Percentiles rank a stretch among this genome's conserved stretches.
Evolutionary conservation across 176 grass and related monocot species (phyloP).

Genomic region (Aegilops umbellulata): DNA sequence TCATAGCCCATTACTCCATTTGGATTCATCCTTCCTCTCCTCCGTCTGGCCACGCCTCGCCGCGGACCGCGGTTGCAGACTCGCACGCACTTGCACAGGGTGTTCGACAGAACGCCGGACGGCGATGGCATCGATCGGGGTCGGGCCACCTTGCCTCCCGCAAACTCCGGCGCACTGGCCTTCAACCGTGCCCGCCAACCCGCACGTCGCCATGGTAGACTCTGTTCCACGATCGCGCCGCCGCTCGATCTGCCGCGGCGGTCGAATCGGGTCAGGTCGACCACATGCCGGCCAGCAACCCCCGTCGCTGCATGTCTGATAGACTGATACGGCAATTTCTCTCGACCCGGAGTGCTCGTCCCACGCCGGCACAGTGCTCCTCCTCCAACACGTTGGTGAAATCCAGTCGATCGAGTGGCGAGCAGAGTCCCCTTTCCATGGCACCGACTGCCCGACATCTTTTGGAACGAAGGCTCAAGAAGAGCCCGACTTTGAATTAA

Average conservation of each 20-base stretch:
- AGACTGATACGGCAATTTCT: slow-evolving; percentile 1
- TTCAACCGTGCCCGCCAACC: background rate
- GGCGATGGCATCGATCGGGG: background rate
- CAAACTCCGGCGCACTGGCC: background rate
- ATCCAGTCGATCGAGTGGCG: slow-evolving; percentile 27
- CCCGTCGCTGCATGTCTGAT: too few species aligned
- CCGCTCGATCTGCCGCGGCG: background rate
- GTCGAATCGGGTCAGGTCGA: too few species aligned
- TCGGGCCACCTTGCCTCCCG: background rate
- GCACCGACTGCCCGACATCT: slow-evolving; percentile 13
- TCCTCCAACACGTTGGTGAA: background rate
- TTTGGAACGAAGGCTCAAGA: too few species aligned
- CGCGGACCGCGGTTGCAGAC: background rate
- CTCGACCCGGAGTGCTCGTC: too few species aligned
- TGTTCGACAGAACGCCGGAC: slow-evolving; percentile 30
- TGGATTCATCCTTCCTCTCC: too few species aligned
- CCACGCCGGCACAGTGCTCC: background rate
- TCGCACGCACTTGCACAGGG: background rate
- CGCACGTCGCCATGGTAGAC: background rate
- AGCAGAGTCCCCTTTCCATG: slow-evolving; percentile 34
- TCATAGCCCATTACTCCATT: too few species aligned
- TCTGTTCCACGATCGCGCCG: background rate
- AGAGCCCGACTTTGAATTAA: too few species aligned
- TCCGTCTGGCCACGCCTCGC: too few species aligned
- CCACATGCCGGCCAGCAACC: too few species aligned